phyloP scores from a whole-genome alignment of 495 filamentous ascomycete genomes.

The Aspergillus egyptiacus region DNA sequence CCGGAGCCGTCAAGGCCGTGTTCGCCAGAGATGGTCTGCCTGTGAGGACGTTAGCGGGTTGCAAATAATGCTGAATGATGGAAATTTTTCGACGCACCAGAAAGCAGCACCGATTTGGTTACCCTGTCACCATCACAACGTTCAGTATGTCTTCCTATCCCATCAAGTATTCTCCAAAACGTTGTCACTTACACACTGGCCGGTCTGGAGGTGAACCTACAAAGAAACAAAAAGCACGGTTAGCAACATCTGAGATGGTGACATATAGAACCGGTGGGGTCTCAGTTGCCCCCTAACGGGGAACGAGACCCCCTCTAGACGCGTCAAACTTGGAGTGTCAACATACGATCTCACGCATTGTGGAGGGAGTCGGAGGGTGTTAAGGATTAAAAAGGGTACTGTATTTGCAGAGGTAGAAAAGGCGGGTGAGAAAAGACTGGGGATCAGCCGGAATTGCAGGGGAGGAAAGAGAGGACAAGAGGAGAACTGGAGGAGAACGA shows the following conservation, averaged over 20 bases:
- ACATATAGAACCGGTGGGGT: conserved; percentile 39
- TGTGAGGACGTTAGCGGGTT: conserved; percentile 34
- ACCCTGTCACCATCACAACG: conserved; percentile 54
- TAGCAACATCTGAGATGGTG: conserved; percentile 27
- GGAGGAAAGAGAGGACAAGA: conserved; percentile 19
- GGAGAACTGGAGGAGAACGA: conserved; percentile 9
- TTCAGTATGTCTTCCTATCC: conserved; percentile 23
- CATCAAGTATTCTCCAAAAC: conserved; percentile 9
- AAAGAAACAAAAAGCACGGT: conserved; percentile 31
- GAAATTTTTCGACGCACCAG: conserved; percentile 59
- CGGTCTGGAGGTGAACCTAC: conserved; percentile 97
- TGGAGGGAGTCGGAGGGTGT: conserved; percentile 48
- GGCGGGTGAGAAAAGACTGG: conserved; percentile 23
- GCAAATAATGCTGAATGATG: conserved; percentile 7
- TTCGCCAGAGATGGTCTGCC: conserved; percentile 97
- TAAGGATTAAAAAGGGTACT: conserved; percentile 17
- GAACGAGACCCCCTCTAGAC: conserved; percentile 30
- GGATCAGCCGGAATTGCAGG: conserved; percentile 15
- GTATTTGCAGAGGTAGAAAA: conserved; percentile 7
- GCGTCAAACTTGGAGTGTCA: conserved; percentile 31
- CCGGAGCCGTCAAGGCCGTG: conserved; percentile 97
- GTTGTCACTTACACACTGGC: conserved; percentile 77
- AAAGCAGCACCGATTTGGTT: conserved; percentile 99
- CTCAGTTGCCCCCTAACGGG: conserved; percentile 28
- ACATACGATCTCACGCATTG: conserved; percentile 95